Evolutionary conservation across 1,139 yeast species (phyloP), one percentile per base, ranked within the genome.

Genomic region (Ogataea hybrid): DNA sequence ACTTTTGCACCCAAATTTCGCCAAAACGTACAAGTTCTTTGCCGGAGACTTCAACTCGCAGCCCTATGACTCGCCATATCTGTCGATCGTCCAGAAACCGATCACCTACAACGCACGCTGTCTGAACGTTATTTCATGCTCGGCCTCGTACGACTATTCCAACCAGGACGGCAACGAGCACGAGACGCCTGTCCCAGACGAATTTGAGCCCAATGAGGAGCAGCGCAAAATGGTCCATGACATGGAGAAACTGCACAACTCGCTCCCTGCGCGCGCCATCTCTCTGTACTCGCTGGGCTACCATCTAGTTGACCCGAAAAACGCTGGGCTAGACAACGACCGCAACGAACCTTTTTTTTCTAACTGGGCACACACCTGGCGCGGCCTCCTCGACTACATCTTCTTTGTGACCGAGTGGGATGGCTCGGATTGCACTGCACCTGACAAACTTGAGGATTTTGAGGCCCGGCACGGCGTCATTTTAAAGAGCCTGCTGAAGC

Each of bases 21-120:
- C 32, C 6, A 51, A 57, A 22, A 76, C 77, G 68, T 81, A 79
- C 51, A 64, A 70, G 5, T 73, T 84, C 46, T 73, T 89, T 52
- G 86, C 94, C 5, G 97, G 97, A 6, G 97, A 90, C 59, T 85
- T 86, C 68, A 89, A 90, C 56, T 79, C 95, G 1, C 94, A 87
- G 56, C 96, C 96, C 0, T 85, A 73, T 61, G 95, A 89, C 57
- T 60, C 90, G 0, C 96, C 96, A 2, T 89, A 88, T 57, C 63
- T 85, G 15, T 83, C 92, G 1, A 77, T 86, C 28, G 75, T 85
- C 0, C 67, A 77, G 0, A 82, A 81, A 52, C 92, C 92, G 0
- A 67, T 79, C 1, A 47, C 54, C 6, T 79, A 81, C 49, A 60
- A 63, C 32, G 69, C 65, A 2, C 64, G 84, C 45, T 79, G 79